A percentile compares a stretch with the other conserved stretches of the same genome.
phyloP scores from a whole-genome alignment of 208 protist genomes.

The Trichomonas gallinae region DNA sequence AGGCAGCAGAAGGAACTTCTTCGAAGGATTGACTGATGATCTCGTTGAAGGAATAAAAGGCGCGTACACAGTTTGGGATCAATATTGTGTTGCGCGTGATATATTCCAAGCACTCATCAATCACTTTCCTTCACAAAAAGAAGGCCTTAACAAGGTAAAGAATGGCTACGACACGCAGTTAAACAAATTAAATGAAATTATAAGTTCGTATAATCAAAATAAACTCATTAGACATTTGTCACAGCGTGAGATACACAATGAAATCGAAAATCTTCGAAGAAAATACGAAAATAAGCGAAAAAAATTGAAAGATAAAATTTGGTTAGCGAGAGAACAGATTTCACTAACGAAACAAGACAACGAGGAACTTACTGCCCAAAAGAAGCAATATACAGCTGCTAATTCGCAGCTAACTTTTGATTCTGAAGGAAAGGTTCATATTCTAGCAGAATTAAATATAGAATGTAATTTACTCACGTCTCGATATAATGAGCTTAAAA shows the following conservation, averaged over 20 bases:
- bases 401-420: neutral
- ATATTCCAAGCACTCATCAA: neutral
- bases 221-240: neutral
- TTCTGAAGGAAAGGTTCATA: neutral
- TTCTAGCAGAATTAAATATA: neutral
- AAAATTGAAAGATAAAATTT: neutral
- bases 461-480: neutral
- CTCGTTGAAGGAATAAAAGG: neutral
- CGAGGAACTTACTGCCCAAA: neutral
- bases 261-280: neutral
- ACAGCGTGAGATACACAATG: neutral
- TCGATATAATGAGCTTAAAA: neutral
- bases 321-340: neutral
- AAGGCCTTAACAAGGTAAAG: neutral
- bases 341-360: neutral
- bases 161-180: neutral
- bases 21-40: neutral
- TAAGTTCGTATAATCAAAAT: neutral
- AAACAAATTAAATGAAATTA: neutral
- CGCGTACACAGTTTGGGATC: neutral
- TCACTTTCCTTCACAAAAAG: neutral
- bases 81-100: neutral
- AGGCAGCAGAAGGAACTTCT: neutral
- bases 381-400: neutral
- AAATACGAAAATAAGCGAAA: neutral